Evolutionary conservation across 768 basidiomycete species (phyloP).

Genomic region (Termitomyces sp.): DNA sequence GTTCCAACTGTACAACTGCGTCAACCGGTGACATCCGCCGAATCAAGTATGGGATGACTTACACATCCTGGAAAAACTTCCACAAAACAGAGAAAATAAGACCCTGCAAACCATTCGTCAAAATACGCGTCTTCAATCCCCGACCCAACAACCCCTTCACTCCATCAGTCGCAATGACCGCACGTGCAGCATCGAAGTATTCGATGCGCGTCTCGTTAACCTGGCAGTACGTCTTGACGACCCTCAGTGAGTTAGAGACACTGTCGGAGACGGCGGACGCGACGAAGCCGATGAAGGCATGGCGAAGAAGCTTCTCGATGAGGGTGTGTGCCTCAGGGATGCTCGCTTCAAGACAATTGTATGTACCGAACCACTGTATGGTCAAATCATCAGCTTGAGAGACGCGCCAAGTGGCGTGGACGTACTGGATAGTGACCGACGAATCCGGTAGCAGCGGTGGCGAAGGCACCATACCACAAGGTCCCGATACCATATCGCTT

Average conservation of each 20-base stretch:
- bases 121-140: slow-evolving; percentile 83
- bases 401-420: background rate
- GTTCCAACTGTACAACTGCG: background rate
- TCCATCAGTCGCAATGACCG: slow-evolving; percentile 77
- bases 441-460: slow-evolving; percentile 90
- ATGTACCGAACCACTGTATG: slow-evolving; percentile 75
- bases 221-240: slow-evolving; percentile 95
- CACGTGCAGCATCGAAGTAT: slow-evolving; percentile 75
- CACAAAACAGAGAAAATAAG: slow-evolving; percentile 90
- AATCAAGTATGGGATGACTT: slow-evolving; percentile 49
- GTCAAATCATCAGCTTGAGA: background rate
- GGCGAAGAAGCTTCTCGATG: slow-evolving; percentile 63
- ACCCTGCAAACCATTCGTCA: slow-evolving; percentile 91
- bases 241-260: slow-evolving; percentile 83
- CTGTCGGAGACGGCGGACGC: slow-evolving; percentile 87
- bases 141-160: slow-evolving; percentile 80
- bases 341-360: slow-evolving; percentile 70
- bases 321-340: slow-evolving; percentile 58
- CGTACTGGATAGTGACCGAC: slow-evolving; percentile 86
- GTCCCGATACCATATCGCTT: slow-evolving; percentile 72
- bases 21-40: background rate
- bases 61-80: slow-evolving; percentile 90
- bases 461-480: slow-evolving; percentile 89
- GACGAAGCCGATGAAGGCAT: slow-evolving; percentile 88
- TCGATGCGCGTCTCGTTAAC: slow-evolving; percentile 80